Percentiles rank a stretch among this genome's conserved stretches.
Evolutionary conservation across 2,329 filamentous ascomycete species (phyloP).

Genomic region (Colletotrichum sp.): DNA sequence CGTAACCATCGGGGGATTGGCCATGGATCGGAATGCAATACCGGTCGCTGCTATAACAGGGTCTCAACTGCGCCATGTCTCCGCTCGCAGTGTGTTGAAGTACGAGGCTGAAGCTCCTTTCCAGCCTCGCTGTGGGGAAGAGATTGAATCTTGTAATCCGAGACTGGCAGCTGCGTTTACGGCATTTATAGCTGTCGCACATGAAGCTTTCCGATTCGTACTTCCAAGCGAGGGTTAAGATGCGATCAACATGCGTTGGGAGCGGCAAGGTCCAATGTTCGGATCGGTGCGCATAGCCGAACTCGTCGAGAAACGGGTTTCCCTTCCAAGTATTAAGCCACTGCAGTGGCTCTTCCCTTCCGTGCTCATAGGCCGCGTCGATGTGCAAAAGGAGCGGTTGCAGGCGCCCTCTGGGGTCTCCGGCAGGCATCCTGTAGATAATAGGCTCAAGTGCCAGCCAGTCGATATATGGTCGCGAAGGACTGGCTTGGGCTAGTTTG

Average conservation of each 20-base stretch:
- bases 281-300: accelerated
- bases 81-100: neutral
- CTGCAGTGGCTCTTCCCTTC: accelerated
- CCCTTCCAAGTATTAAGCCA: neutral
- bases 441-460: no score
- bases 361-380: accelerated
- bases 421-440: no score
- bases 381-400: no score
- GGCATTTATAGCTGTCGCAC: neutral
- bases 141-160: neutral
- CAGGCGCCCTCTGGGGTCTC: no score
- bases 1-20: accelerated
- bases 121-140: neutral
- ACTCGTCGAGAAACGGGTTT: neutral
- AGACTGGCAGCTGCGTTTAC: accelerated
- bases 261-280: neutral
- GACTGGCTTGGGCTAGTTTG: no score
- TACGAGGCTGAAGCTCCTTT: accelerated
- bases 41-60: accelerated
- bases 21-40: neutral
- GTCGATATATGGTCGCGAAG: no score
- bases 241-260: neutral
- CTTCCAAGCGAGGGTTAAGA: neutral
- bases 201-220: neutral
- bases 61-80: neutral